Evolutionary conservation across 176 grass and related monocot species (phyloP).

Genomic region (Lolium perenne): DNA sequence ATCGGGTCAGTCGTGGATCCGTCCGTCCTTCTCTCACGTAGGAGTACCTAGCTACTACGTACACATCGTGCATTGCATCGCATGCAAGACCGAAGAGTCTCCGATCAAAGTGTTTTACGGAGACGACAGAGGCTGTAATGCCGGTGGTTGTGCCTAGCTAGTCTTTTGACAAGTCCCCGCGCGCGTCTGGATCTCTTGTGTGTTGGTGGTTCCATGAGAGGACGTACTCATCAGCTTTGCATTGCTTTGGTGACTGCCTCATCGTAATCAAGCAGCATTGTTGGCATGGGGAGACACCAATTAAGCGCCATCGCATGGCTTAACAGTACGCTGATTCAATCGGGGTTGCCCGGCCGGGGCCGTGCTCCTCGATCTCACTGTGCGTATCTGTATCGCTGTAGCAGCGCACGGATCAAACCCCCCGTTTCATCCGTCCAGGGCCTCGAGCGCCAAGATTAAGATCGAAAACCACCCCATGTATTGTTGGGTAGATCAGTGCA

Average conservation of each 20-base stretch:
- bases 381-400: neutral
- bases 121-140: slow-evolving; percentile 6
- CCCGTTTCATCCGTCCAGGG: neutral
- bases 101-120: no score
- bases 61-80: no score
- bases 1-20: neutral
- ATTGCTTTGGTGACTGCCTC: neutral
- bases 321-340: no score
- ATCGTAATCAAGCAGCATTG: neutral
- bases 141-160: neutral
- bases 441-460: neutral
- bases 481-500: neutral
- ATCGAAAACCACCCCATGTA: neutral
- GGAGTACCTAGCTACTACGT: neutral
- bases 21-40: neutral
- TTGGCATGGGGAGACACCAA: neutral
- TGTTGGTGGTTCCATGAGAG: neutral
- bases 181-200: neutral
- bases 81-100: no score
- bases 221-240: neutral
- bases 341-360: no score
- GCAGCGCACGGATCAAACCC: neutral
- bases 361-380: neutral
- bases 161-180: neutral
- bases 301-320: neutral